Evolutionary conservation across 208 protist species (phyloP).

Genomic region (Acanthamoeba polyphaga): DNA sequence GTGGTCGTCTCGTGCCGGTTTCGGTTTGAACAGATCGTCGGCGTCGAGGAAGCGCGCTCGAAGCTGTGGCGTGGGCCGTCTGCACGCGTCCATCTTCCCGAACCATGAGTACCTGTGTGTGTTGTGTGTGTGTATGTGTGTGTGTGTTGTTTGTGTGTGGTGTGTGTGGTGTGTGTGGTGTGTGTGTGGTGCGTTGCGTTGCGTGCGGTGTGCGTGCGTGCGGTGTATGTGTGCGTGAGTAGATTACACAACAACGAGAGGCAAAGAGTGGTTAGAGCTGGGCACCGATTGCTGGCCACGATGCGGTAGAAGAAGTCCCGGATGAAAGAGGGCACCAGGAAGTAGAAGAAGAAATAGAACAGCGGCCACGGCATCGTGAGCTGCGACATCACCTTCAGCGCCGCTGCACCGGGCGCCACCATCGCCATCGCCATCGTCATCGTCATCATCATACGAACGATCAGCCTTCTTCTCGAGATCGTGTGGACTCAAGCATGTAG

Average conservation of each 20-base stretch:
- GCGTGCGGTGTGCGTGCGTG: background rate
- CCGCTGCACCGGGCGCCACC: background rate
- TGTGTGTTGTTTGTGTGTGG: too few species aligned
- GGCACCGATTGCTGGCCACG: constrained; percentile 4
- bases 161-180: too few species aligned
- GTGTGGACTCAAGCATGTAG: background rate
- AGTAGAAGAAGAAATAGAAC: constrained; percentile 32
- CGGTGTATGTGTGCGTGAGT: background rate
- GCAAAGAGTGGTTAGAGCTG: background rate
- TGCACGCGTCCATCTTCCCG: constrained; percentile 30
- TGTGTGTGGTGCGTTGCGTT: background rate
- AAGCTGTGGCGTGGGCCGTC: constrained; percentile 14
- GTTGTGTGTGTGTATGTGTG: too few species aligned
- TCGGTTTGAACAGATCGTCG: background rate
- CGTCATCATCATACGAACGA: background rate
- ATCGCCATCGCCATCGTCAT: background rate
- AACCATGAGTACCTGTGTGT: background rate
- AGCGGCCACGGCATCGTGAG: constrained; percentile 27
- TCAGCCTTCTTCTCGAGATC: background rate
- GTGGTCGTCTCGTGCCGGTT: background rate
- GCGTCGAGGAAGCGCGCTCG: constrained; percentile 50
- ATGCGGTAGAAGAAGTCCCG: constrained; percentile 47
- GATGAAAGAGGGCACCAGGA: constrained; percentile 46
- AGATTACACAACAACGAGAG: background rate
- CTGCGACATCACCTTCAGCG: constrained; percentile 45